Evolutionary conservation across 371 early-diverging fungal genomes (phyloP).

Genomic region (Mortierella sp.): DNA sequence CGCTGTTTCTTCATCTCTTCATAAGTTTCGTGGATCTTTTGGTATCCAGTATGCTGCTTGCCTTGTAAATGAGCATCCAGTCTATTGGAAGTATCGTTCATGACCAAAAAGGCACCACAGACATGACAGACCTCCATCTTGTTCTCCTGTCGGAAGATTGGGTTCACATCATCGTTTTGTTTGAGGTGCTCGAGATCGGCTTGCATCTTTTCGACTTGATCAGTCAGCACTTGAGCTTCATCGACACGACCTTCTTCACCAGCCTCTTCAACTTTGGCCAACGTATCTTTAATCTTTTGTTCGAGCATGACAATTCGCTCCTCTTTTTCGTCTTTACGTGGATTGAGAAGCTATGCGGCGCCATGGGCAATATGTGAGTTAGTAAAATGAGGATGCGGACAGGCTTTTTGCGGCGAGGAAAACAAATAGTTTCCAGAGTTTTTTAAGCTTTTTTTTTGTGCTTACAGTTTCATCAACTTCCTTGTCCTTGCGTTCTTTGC

Average conservation of each 20-base stretch:
- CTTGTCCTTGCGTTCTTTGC: constrained; percentile 79
- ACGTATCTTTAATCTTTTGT: constrained; percentile 81
- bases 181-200: constrained; percentile 72
- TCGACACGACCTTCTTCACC: constrained; percentile 86
- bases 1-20: constrained; percentile 73
- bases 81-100: constrained; percentile 84
- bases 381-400: neutral
- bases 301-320: constrained; percentile 88
- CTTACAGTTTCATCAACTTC: constrained; percentile 80
- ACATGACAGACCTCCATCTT: constrained; percentile 90
- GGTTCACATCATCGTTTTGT: constrained; percentile 73
- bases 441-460: neutral
- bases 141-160: constrained; percentile 80
- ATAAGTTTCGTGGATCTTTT: constrained; percentile 84
- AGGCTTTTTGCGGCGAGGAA: neutral
- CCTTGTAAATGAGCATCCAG: constrained; percentile 91
- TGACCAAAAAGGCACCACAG: constrained; percentile 91
- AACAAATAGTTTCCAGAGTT: neutral
- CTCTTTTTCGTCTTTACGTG: constrained; percentile 83
- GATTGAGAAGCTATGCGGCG: constrained; percentile 65
- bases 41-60: constrained; percentile 91
- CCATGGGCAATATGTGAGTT: constrained; percentile 1
- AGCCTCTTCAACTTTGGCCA: constrained; percentile 78
- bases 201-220: constrained; percentile 75
- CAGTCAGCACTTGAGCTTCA: constrained; percentile 78